phyloP scores from a whole-genome alignment of 371 early-diverging fungal genomes.

The Rhizopus stolonifer region DNA sequence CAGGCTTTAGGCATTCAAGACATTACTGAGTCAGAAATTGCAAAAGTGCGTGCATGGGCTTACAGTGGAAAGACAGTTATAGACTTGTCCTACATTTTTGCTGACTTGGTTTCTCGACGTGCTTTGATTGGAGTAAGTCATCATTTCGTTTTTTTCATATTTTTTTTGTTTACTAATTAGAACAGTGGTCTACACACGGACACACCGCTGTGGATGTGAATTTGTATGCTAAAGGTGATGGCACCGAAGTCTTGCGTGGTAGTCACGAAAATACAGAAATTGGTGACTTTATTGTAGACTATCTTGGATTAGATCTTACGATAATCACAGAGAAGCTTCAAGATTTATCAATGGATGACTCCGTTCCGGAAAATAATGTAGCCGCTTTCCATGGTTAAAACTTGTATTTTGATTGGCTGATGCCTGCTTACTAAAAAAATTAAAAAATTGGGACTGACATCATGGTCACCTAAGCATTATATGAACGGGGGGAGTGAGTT shows the following conservation, averaged over 20 bases:
- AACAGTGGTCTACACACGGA: conserved; percentile 86
- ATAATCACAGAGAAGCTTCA: conserved; percentile 54
- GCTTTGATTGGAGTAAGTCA: conserved; percentile 71
- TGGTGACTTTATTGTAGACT: conserved; percentile 68
- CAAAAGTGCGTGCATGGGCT: conserved; percentile 40
- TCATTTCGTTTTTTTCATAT: too few species aligned
- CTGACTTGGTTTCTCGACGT: conserved; percentile 69
- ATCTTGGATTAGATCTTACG: conserved; percentile 64
- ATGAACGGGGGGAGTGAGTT: background rate
- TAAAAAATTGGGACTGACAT: background rate
- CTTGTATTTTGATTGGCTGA: too few species aligned
- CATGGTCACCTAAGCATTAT: background rate
- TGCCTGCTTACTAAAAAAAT: too few species aligned
- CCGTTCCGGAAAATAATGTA: background rate
- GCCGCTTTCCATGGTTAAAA: background rate
- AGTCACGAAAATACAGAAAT: conserved; percentile 88
- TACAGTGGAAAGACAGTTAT: conserved; percentile 16
- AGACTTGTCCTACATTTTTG: conserved; percentile 53
- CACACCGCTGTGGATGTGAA: conserved; percentile 95
- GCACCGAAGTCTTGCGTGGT: conserved; percentile 52
- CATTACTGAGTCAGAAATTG: conserved; percentile 57
- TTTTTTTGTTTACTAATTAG: too few species aligned
- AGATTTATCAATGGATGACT: background rate
- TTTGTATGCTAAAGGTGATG: conserved; percentile 72
- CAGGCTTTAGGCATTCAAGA: conserved; percentile 69